Conservation (phyloP, 2,329 filamentous ascomycete species). For the Fusarium abutilonis region DNA sequence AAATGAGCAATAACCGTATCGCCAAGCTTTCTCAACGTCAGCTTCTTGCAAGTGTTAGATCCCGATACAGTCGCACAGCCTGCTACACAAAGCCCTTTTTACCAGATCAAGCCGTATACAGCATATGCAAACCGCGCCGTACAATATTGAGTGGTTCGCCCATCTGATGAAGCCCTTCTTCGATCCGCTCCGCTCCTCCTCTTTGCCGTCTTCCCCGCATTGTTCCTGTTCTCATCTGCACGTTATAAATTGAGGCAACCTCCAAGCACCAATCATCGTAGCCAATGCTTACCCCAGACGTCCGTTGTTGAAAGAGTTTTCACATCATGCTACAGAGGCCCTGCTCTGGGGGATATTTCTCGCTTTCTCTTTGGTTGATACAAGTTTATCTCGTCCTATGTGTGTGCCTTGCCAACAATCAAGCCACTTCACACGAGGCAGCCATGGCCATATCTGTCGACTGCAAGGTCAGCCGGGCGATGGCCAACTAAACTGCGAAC, state of each 20-base stretch:
- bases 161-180: conserved; percentile 3
- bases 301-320: conserved; percentile 35
- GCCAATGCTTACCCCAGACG: conserved; percentile 32
- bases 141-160: conserved; percentile 25
- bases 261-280: conserved; percentile 29
- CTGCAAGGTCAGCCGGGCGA: conserved; percentile 9
- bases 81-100: neutral
- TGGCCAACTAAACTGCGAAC: conserved; percentile 1
- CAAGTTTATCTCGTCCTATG: conserved; percentile 7
- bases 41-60: conserved; percentile 4
- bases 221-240: conserved; percentile 27
- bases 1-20: neutral
- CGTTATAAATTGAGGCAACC: conserved; percentile 20
- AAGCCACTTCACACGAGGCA: conserved; percentile 30
- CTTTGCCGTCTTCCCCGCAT: conserved; percentile 14
- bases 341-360: conserved; percentile 4
- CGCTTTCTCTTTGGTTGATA: conserved; percentile 10
- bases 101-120: neutral
- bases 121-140: too few relatives aligned
- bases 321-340: conserved; percentile 18
- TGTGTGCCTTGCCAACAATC: conserved; percentile 31
- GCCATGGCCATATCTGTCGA: conserved; percentile 15
- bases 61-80: conserved; percentile 11
- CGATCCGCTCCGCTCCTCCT: conserved; percentile 18
- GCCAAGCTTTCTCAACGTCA: conserved; percentile 1